Conservation (phyloP, 1,284 basidiomycete species). For the Ceratobasidium sp. region DNA sequence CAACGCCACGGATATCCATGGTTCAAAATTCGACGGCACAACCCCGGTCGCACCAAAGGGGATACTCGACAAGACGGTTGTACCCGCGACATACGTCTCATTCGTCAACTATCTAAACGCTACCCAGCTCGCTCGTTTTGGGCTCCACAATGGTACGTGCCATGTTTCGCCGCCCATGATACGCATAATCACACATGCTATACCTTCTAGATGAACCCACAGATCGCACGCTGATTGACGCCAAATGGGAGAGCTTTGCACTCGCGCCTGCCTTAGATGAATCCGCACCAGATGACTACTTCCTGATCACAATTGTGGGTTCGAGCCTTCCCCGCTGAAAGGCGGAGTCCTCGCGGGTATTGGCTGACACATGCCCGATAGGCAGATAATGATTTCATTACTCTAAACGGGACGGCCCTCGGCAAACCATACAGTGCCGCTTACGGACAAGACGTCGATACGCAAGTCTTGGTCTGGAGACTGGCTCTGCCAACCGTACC, state of each 20-base stretch:
- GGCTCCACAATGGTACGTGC: constrained; percentile 60
- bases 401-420: constrained; percentile 60
- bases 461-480: constrained; percentile 70
- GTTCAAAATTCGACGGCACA: constrained; percentile 60
- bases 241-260: constrained; percentile 73
- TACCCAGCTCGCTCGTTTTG: constrained; percentile 63
- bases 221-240: constrained; percentile 64
- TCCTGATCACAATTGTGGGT: constrained; percentile 65
- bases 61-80: constrained; percentile 57
- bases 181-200: constrained; percentile 29
- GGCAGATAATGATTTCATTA: constrained; percentile 73
- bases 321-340: constrained; percentile 49
- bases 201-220: constrained; percentile 47
- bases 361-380: constrained; percentile 41
- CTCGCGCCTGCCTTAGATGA: constrained; percentile 62
- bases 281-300: constrained; percentile 65
- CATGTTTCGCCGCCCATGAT: background rate
- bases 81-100: constrained; percentile 60
- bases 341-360: background rate
- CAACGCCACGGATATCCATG: constrained; percentile 67
- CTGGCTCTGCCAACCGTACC: constrained; percentile 61
- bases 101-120: constrained; percentile 64
- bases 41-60: constrained; percentile 62
- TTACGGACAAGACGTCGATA: constrained; percentile 61
- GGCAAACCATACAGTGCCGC: constrained; percentile 60